phyloP scores from a whole-genome alignment of 1,284 basidiomycete genomes.

The Sanghuangporus baumii region DNA sequence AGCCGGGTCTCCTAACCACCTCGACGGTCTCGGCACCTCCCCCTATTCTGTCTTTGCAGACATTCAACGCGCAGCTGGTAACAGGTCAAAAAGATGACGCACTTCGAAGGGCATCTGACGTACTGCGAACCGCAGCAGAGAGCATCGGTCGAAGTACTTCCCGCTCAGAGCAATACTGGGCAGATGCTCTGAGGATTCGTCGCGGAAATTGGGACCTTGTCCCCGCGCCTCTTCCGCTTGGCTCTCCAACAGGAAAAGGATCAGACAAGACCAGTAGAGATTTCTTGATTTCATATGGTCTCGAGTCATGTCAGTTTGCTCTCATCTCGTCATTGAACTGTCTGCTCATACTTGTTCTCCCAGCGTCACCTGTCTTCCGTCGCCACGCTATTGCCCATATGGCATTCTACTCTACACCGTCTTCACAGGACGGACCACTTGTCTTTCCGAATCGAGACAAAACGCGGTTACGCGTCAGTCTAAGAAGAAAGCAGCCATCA shows the following conservation, averaged over 20 bases:
- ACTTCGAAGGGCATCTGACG: slow-evolving; percentile 59
- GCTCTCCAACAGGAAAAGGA: slow-evolving; percentile 62
- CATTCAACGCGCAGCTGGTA: slow-evolving; percentile 67
- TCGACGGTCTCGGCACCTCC: slow-evolving; percentile 60
- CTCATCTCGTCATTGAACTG: slow-evolving; percentile 9
- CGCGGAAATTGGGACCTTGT: slow-evolving; percentile 71
- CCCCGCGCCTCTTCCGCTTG: slow-evolving; percentile 67
- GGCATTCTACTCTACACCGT: slow-evolving; percentile 40
- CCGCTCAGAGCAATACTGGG: slow-evolving; percentile 68
- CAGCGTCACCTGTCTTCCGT: slow-evolving; percentile 58
- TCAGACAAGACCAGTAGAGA: slow-evolving; percentile 74
- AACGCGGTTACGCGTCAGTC: slow-evolving; percentile 52
- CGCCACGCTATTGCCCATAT: slow-evolving; percentile 64
- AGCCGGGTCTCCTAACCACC: slow-evolving; percentile 45
- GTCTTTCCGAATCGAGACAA: slow-evolving; percentile 58
- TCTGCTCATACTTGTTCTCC: slow-evolving; percentile 14
- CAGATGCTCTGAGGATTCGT: slow-evolving; percentile 68
- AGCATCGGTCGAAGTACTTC: slow-evolving; percentile 58
- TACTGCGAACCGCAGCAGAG: slow-evolving; percentile 64
- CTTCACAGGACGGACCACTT: slow-evolving; percentile 33
- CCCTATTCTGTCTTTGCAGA: slow-evolving; percentile 60
- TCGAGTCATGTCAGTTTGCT: slow-evolving; percentile 68
- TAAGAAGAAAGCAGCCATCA: slow-evolving; percentile 33
- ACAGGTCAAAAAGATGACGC: slow-evolving; percentile 76
- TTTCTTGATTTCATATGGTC: slow-evolving; percentile 68